Evolutionary conservation across 106 monocot genomes (phyloP).

Genomic region (Dioscorea zingiberensis): DNA sequence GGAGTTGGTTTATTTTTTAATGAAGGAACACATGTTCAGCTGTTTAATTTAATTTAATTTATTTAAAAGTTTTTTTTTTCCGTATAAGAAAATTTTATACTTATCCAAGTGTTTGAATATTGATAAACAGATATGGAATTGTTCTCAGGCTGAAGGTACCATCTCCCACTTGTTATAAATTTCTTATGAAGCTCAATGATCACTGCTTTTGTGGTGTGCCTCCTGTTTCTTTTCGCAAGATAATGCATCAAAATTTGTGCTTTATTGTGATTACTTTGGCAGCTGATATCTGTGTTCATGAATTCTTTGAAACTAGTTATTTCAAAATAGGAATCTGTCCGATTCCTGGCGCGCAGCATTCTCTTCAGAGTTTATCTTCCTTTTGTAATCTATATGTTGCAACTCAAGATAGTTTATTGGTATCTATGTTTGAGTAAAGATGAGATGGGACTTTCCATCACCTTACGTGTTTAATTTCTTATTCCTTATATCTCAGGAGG

Average conservation of each 20-base stretch:
- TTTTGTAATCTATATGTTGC: slow-evolving; percentile 83
- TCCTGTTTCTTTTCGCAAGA: neutral
- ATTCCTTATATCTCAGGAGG: no score
- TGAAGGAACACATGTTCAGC: no score
- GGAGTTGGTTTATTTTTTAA: neutral
- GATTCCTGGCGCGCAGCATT: slow-evolving; percentile 68
- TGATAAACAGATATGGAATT: slow-evolving; percentile 84
- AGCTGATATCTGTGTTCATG: slow-evolving; percentile 88
- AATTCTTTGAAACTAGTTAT: slow-evolving; percentile 82
- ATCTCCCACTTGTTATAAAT: neutral
- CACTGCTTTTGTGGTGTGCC: neutral
- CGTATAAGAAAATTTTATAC: neutral
- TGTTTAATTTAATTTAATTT: no score
- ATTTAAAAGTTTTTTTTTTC: neutral
- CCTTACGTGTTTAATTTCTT: no score
- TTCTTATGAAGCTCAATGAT: neutral
- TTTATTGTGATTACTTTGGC: slow-evolving; percentile 11
- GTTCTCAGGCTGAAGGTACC: slow-evolving; percentile 84
- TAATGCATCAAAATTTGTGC: neutral
- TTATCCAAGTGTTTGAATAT: neutral
- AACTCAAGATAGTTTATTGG: slow-evolving; percentile 44
- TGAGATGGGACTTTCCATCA: no score
- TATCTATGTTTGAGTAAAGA: neutral
- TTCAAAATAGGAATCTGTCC: slow-evolving; percentile 82
- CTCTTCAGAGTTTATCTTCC: slow-evolving; percentile 52